A percentile compares a stretch with the other conserved stretches of the same genome.
Evolutionary conservation across 225 moss, liverwort and hornwort species (phyloP).

Genomic region (Pleurozium schreberi): DNA sequence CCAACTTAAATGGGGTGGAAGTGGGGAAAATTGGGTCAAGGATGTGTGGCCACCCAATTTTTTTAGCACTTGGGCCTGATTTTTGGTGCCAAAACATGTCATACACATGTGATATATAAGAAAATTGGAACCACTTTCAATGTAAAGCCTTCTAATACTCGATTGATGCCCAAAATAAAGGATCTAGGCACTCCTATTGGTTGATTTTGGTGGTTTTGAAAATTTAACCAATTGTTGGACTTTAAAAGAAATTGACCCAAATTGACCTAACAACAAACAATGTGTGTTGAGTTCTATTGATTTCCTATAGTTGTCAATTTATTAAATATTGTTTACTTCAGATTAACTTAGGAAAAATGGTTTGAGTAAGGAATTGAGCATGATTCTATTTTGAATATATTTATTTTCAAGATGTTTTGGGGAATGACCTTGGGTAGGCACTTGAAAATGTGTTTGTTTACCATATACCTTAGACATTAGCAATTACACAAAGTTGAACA

Average conservation of each 20-base stretch:
- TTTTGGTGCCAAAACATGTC: neutral
- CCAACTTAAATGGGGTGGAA: neutral
- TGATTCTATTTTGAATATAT: neutral
- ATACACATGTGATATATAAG: neutral
- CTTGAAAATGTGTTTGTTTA: no score
- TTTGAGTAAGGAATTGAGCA: rapidly evolving
- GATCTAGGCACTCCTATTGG: rapidly evolving
- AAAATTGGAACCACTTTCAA: rapidly evolving
- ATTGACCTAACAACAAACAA: neutral
- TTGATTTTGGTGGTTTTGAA: neutral
- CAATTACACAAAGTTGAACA: neutral
- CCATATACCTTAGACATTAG: neutral
- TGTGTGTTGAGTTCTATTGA: neutral
- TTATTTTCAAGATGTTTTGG: neutral
- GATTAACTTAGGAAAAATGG: rapidly evolving
- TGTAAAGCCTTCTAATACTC: neutral
- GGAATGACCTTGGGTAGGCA: rapidly evolving
- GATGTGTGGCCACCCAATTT: no score
- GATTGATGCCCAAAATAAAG: neutral
- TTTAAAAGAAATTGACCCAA: neutral
- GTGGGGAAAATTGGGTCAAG: neutral
- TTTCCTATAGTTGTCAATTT: neutral
- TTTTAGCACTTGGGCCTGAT: neutral
- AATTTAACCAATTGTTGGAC: neutral
- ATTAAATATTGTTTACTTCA: neutral